Conservation (phyloP, 2,329 filamentous ascomycete species). For the Ophiostoma quercus region DNA sequence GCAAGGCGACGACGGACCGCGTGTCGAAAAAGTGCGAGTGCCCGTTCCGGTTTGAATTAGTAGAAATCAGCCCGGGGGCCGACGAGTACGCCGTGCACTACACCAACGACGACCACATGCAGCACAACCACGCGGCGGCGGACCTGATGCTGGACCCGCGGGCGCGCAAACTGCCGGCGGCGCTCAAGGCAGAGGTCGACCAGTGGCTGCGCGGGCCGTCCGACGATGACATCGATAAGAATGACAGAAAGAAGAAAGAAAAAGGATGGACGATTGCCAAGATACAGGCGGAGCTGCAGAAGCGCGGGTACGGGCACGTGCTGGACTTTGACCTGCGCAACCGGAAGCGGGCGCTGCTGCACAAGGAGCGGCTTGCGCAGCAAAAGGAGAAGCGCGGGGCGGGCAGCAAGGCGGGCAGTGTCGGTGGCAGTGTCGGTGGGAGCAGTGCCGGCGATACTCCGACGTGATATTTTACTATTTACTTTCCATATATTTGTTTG, state of each 20-base stretch:
- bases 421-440: neutral
- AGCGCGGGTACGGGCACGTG: conserved; percentile 35
- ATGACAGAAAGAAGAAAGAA: neutral
- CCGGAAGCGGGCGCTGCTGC: conserved; percentile 35
- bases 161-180: conserved; percentile 34
- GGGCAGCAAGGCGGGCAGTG: neutral
- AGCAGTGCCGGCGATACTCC: conserved; percentile 10
- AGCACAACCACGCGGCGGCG: conserved; percentile 36
- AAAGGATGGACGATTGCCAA: conserved; percentile 32
- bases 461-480: no score
- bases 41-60: conserved; percentile 37
- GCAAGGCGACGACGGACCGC: conserved; percentile 36
- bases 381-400: conserved; percentile 13
- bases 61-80: conserved; percentile 35
- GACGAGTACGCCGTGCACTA: conserved; percentile 38
- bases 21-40: conserved; percentile 37
- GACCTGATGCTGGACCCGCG: conserved; percentile 37
- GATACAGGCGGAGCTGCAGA: conserved; percentile 36
- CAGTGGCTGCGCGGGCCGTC: conserved; percentile 32
- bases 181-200: conserved; percentile 35
- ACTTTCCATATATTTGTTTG: neutral
- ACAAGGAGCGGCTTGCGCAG: conserved; percentile 27
- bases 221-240: conserved; percentile 24
- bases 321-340: conserved; percentile 38
- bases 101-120: conserved; percentile 35